phyloP scores from a whole-genome alignment of 176 grass and related monocot species.

The Zizania latifolia region DNA sequence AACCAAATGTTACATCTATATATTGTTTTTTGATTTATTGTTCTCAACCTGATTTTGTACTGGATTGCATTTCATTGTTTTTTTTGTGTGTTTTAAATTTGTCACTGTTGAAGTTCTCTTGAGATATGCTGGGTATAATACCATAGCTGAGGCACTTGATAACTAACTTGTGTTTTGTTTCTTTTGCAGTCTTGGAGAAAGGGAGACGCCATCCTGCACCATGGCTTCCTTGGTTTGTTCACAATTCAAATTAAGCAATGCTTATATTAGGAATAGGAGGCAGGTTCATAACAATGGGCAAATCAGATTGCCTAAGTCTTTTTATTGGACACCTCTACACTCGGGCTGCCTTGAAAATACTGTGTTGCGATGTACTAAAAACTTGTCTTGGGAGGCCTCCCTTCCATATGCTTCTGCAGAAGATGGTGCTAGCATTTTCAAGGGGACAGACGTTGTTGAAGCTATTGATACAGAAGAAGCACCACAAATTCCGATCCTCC shows the following conservation, averaged over 20 bases:
- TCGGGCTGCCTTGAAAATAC: constrained; percentile 15
- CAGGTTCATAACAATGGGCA: constrained; percentile 19
- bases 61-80: not conserved
- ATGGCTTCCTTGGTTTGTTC: constrained; percentile 52
- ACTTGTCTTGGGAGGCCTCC: constrained; percentile 62
- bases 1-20: not conserved
- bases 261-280: constrained; percentile 30
- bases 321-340: constrained; percentile 19
- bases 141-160: not conserved
- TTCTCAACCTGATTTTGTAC: not conserved
- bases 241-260: constrained; percentile 30
- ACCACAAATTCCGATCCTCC: constrained; percentile 51
- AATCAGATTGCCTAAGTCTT: constrained; percentile 25
- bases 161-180: not conserved
- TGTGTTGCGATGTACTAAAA: constrained; percentile 38
- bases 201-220: not conserved
- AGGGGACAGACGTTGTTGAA: constrained; percentile 50
- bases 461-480: constrained; percentile 62
- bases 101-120: constrained; percentile 2
- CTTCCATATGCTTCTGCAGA: constrained; percentile 53
- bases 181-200: constrained; percentile 15
- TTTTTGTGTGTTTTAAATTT: not conserved
- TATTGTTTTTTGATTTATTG: not conserved
- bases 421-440: constrained; percentile 46
- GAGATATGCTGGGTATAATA: not conserved